Evolutionary conservation across 257 asterid genomes (phyloP), one percentile per base, ranked within the genome.

Genomic region (Henckelia pumila): DNA sequence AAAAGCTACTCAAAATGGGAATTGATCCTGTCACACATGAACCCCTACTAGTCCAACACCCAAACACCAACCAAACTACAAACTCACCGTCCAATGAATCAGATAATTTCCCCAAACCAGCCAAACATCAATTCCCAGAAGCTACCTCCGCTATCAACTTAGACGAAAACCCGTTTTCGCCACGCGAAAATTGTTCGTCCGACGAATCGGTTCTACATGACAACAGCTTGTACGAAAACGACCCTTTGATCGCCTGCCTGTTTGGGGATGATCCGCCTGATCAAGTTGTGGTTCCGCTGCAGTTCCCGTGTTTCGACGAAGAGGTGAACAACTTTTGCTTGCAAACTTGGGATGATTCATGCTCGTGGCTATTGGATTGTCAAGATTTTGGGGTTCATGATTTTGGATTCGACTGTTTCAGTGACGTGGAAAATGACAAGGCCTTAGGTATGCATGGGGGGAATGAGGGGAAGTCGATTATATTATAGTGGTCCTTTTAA

Each of bases 11-110:
- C 2, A 92, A 88, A 73, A 85, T 86, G 94, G 98, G 97, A 25
- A 88, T 92, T 37, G 96, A 92, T 56, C 98, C 97, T 0, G 88
- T 92, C 50, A 89, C 97, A 5, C 98, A 92, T 72, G 81, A 89
- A 64, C 90, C 89, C 37, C 80, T 89, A 16, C 80, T 89, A 16
- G 20, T 47, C 53, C 32, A 70, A 73, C 22, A 82, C 74, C 63
- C 80, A 77, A 59, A 73, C 70, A 68, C 64, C 9, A 71, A 73
- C 7, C n/a, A 77, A 59, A 69, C 19, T 20, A 71, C 79, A 57
- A 66, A 53, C 57, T 64, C 83, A 1, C 50, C 71, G 24, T 40
- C 76, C 30, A 69, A 47, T 6, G 44, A 60, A 6, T 10, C 73
- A 0, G 56, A 71, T 32, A 63, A 49, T 2, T 74, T 25, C 59